Base-by-base conservation (phyloP, 345 rosid genomes). In the Brassica carinata region DNA sequence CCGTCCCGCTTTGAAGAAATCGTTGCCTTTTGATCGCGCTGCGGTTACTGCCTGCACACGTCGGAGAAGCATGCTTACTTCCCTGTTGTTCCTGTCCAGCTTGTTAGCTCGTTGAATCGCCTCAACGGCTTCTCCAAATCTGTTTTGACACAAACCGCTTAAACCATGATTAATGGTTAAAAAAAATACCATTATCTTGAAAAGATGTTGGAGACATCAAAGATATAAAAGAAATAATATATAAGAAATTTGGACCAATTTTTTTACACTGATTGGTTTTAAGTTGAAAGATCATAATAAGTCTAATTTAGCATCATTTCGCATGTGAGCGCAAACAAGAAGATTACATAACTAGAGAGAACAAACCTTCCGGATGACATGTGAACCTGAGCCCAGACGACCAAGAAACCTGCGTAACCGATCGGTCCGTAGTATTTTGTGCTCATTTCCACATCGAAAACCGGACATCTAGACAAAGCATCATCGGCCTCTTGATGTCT, bases 361-460 rank as follows among this genome's bases (percentile, higher is more conserved):
- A 81, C 94, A 74, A 79, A 92, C 98, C 98, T 94, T 83, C 99
- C 99, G 10, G 76, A 71, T 4, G 90, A 90, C 89, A 93, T 77
- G 86, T 93, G 87, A 64, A 95, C 96, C 58, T 89, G 99, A 65
- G 98, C 90, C 79, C 87, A 85, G 0, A 93, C 90, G 23, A 86
- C 83, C 34, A 95, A 77, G 72, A 91, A 66, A 75, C 81, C 89
- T 5, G 98, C 91, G 55, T 87, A 87, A 10, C 92, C 94, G n/a
- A 89, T 86, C 0, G 96, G 90, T 5, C 99, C 97, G 62, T 89
- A 90, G 79, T 88, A 90, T 61, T 80, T 89, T 1, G 97, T 93
- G 55, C 92, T 86, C 31, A 79, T 86, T 66, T 91, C 96, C 0
- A 65, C 85, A 1, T 85, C 86, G 23, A 90, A 93, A 53, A 80